phyloP scores from a whole-genome alignment of 331 rosid genomes.

The Rosa hybrid region DNA sequence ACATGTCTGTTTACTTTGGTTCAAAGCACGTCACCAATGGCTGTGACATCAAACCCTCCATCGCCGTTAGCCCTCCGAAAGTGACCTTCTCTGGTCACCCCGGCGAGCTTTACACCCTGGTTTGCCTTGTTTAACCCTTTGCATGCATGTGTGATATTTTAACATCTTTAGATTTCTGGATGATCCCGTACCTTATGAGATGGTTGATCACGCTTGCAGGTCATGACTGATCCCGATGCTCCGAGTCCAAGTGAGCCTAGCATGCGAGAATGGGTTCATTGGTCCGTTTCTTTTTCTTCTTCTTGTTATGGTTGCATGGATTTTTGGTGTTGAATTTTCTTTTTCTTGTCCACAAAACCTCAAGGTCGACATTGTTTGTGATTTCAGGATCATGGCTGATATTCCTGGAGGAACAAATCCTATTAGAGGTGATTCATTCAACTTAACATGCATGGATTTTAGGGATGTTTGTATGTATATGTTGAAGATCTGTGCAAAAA shows the following conservation, averaged over 20 bases:
- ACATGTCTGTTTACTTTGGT: conserved; percentile 72
- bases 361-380: not conserved
- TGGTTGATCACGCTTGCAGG: conserved; percentile 42
- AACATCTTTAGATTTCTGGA: not conserved
- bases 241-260: conserved; percentile 97
- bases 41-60: conserved; percentile 80
- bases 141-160: not conserved
- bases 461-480: not conserved
- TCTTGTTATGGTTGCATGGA: not conserved
- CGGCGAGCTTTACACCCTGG: conserved; percentile 71
- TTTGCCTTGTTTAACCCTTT: not conserved
- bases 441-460: conserved; percentile 7
- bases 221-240: conserved; percentile 94
- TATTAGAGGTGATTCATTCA: conserved; percentile 42
- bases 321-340: not conserved
- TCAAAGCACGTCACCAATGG: conserved; percentile 83
- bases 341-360: not conserved
- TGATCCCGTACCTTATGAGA: not conserved
- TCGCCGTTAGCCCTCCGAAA: conserved; percentile 59
- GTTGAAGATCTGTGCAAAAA: not conserved
- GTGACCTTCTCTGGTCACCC: conserved; percentile 50
- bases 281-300: conserved; percentile 35
- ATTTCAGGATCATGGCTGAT: conserved; percentile 76
- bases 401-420: conserved; percentile 84
- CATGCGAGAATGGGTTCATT: conserved; percentile 89